These are phyloP conservation scores for Diutina mesorugosa DNA, from an alignment of 1,139 yeast genomes.

Conservation along the genomic window DNA sequence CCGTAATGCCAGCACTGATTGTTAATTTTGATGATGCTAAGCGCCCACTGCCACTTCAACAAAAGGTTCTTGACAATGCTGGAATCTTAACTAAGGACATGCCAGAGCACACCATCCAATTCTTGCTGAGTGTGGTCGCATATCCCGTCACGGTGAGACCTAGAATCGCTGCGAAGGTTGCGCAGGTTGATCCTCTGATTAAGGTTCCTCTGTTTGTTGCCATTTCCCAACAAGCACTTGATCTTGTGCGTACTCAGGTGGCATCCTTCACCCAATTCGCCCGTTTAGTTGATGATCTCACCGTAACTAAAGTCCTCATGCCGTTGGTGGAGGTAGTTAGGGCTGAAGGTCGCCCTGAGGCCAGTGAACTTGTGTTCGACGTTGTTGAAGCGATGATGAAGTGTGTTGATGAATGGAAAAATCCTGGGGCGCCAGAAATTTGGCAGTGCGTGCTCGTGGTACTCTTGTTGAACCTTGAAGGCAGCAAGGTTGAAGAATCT, in stretches of 20 bases:
- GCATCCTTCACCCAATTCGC: slow-evolving; percentile 3
- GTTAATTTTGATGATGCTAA: slow-evolving; percentile 28
- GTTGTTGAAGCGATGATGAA: neutral
- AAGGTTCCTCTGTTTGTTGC: slow-evolving; percentile 61
- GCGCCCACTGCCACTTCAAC: slow-evolving; percentile 44
- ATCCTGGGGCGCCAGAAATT: neutral
- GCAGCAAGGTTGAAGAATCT: neutral
- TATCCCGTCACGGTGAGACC: slow-evolving; percentile 50
- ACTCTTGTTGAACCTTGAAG: neutral
- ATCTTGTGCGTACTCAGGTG: slow-evolving; percentile 25
- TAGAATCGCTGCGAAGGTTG: slow-evolving; percentile 30
- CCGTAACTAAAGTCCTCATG: neutral
- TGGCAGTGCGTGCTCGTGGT: neutral
- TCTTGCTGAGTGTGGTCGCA: slow-evolving; percentile 36
- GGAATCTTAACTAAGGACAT: slow-evolving; percentile 19
- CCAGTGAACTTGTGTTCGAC: neutral
- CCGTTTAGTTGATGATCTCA: neutral
- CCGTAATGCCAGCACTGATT: slow-evolving; percentile 32
- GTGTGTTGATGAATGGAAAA: neutral
- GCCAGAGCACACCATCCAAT: slow-evolving; percentile 35
- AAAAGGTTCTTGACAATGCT: slow-evolving; percentile 33
- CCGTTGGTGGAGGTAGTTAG: neutral
- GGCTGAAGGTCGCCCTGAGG: neutral
- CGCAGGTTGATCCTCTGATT: slow-evolving; percentile 15
- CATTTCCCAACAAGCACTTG: slow-evolving; percentile 39